Base-by-base conservation (phyloP, 2,329 filamentous ascomycete species). In the Alternaria burnsii region DNA sequence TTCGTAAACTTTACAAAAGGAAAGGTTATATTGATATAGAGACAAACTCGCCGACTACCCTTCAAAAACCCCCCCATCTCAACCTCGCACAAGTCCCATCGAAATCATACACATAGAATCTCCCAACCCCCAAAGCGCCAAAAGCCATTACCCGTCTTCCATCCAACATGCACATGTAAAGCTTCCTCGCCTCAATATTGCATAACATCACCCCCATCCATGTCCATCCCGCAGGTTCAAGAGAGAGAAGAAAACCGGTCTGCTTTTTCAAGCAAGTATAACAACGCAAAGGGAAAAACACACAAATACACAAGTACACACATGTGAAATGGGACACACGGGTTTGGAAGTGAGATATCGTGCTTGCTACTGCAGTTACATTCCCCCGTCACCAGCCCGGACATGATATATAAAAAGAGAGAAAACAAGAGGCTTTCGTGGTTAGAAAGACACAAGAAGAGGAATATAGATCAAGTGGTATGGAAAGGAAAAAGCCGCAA, bases 361-460 rank as follows among this genome's bases (percentile, higher is more conserved):
- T 30, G 28, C 28, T 59, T 59, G 59, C 57, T 64, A 65, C 62
- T 68, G 28, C 60, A 62, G 63, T 69, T 69, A 68, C 28, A 30
- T 30, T 66, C 14, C 32, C 30, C 32, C 32, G 12, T 36, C 32
- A 36, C 32, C 32, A 55, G 63, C 68, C 71, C 69, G 59, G 55
- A 65, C 60, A 57, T 51, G 20, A 48, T 16, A 36, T 7, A 36
- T 11, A 30, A 30, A 30, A 30, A 11, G n/a, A 30, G 10, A 30
- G 11, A 30, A 30, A 30, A 30, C 28, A 30, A 30, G 11, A 11
- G 26, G 28, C 24, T 26, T 26, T 26, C 24, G 24, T 26, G 28
- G 11, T 12, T 30, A 30, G 28, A 36, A 32, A 28, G 26, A 63
- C 55, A 14, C 12, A 36, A 16, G 5, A 16, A 40, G 24, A 26